These are phyloP conservation scores for Bothriochloa decipiens DNA, from an alignment of 176 grass and related monocot genomes.

Conservation along the genomic window DNA sequence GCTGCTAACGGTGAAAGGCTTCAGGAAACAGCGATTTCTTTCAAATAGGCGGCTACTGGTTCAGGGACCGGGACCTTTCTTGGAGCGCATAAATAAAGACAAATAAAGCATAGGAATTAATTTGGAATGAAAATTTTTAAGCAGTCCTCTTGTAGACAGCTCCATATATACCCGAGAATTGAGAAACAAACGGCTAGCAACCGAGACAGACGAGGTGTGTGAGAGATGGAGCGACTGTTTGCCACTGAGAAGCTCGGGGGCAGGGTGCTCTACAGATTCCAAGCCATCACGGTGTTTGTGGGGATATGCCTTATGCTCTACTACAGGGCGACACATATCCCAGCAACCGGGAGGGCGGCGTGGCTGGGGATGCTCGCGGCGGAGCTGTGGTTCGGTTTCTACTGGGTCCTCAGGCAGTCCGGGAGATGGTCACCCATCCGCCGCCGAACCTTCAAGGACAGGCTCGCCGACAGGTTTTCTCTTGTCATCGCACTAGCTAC, in stretches of 20 bases:
- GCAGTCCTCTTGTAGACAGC: too few relatives aligned
- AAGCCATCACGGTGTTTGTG: constrained; percentile 45
- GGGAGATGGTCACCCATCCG: constrained; percentile 56
- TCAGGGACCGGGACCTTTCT: too few relatives aligned
- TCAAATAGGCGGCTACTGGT: too few relatives aligned
- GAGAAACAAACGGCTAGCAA: too few relatives aligned
- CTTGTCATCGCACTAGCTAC: too few relatives aligned
- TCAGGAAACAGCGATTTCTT: too few relatives aligned
- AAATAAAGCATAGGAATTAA: too few relatives aligned
- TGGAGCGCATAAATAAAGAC: too few relatives aligned
- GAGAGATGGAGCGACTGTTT: constrained; percentile 42
- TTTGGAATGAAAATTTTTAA: too few relatives aligned
- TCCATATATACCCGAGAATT: too few relatives aligned
- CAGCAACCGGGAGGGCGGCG: constrained; percentile 28
- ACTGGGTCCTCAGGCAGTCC: constrained; percentile 76
- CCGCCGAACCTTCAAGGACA: constrained; percentile 59
- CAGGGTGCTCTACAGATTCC: constrained; percentile 46
- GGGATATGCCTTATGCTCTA: constrained; percentile 57
- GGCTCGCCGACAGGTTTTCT: constrained; percentile 36
- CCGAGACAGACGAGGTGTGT: too few relatives aligned
- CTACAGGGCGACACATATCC: constrained; percentile 47
- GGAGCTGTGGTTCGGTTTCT: constrained; percentile 71
- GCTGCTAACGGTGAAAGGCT: too few relatives aligned
- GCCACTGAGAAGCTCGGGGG: constrained; percentile 49
- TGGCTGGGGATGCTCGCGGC: constrained; percentile 64